phyloP scores from a whole-genome alignment of 208 protist species.

The Perkinsela sp. region DNA sequence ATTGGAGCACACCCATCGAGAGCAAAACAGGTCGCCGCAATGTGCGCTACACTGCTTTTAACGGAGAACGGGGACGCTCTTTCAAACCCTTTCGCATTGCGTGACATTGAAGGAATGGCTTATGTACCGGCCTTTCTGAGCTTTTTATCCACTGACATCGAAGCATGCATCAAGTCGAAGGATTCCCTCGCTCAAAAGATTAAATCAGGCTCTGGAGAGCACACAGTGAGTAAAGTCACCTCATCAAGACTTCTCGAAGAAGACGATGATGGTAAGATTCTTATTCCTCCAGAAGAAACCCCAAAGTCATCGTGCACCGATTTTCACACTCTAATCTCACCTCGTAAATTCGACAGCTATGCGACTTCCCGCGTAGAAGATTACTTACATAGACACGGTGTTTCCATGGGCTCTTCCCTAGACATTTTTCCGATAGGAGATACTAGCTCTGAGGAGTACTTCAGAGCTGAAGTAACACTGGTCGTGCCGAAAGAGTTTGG shows the following conservation, averaged over 20 bases:
- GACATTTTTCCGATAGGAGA: neutral
- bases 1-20: neutral
- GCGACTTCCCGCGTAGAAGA: neutral
- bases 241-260: neutral
- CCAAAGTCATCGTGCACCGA: neutral
- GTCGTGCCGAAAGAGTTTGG: slow-evolving; percentile 30
- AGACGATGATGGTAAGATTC: neutral
- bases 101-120: neutral
- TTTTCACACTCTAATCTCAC: neutral
- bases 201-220: neutral
- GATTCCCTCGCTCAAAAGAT: neutral
- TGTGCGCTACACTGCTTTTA: neutral
- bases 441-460: neutral
- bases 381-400: neutral
- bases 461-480: slow-evolving; percentile 15
- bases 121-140: neutral
- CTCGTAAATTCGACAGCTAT: neutral
- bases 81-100: neutral
- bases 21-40: neutral
- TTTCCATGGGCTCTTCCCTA: neutral
- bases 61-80: neutral
- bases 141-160: neutral
- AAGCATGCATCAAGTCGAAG: neutral
- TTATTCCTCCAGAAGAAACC: neutral
- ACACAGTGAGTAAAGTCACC: neutral